Evolutionary conservation across 805 yeast species (phyloP).

Genomic region (Ogataea naganishii): DNA sequence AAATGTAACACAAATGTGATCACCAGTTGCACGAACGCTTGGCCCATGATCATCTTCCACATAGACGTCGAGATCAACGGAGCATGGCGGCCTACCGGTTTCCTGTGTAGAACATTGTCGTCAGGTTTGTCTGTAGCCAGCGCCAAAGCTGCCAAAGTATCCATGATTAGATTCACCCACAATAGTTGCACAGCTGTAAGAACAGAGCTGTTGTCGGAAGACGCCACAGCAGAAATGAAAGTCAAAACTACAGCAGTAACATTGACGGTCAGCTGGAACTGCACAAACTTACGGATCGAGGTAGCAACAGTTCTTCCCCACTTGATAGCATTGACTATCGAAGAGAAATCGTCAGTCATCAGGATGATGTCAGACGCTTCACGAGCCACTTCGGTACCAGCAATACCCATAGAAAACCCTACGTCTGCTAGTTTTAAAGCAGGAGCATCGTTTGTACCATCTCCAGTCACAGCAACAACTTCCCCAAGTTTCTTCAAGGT

Average conservation of each 20-base stretch:
- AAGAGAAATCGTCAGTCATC: slow-evolving; percentile 91
- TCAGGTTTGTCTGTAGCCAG: slow-evolving; percentile 97
- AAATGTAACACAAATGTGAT: slow-evolving; percentile 80
- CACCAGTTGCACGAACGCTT: slow-evolving; percentile 66
- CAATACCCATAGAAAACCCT: slow-evolving; percentile 97
- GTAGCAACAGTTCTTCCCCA: slow-evolving; percentile 98
- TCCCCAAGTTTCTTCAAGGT: slow-evolving; percentile 74
- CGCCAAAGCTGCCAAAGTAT: slow-evolving; percentile 94
- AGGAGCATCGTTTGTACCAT: slow-evolving; percentile 98
- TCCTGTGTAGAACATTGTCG: slow-evolving; percentile 63
- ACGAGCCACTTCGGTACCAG: slow-evolving; percentile 98
- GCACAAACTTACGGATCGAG: slow-evolving; percentile 91
- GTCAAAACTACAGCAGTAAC: slow-evolving; percentile 94
- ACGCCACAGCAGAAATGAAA: slow-evolving; percentile 87
- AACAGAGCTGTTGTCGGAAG: slow-evolving; percentile 72
- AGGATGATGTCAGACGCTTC: slow-evolving; percentile 98
- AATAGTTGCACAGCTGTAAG: slow-evolving; percentile 93
- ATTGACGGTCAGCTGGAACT: slow-evolving; percentile 93
- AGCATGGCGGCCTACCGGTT: slow-evolving; percentile 74
- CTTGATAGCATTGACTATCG: slow-evolving; percentile 92
- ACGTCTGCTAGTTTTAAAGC: slow-evolving; percentile 95
- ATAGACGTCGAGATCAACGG: slow-evolving; percentile 83
- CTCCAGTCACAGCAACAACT: slow-evolving; percentile 98
- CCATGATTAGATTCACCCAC: slow-evolving; percentile 98
- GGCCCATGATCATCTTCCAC: slow-evolving; percentile 98